Conservation (phyloP, 169 alveolate genomes). For the Babesia bigemina region DNA sequence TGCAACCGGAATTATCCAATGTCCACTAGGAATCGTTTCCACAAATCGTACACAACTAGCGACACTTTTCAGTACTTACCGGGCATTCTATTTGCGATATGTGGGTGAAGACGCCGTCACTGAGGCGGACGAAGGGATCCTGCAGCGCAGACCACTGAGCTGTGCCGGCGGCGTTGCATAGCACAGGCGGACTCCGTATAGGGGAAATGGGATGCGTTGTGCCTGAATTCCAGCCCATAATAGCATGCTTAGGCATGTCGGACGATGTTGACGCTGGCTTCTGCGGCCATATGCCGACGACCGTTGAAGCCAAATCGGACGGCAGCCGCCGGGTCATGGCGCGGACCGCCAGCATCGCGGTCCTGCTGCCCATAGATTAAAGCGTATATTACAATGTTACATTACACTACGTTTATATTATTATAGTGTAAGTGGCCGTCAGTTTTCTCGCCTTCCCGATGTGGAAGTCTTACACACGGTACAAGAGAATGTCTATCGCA, state of each 20-base stretch:
- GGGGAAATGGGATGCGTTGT: too few species aligned
- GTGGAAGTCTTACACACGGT: conserved; percentile 18
- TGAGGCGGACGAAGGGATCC: background rate
- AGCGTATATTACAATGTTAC: background rate
- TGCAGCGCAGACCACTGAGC: background rate
- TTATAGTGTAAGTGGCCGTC: background rate
- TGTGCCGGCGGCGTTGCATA: background rate
- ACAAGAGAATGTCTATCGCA: conserved; percentile 54
- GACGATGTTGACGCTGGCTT: too few species aligned
- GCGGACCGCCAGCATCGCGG: background rate
- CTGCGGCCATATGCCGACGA: too few species aligned
- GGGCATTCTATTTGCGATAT: conserved; percentile 11
- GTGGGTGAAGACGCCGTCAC: background rate
- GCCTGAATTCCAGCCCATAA: too few species aligned
- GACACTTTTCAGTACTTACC: background rate
- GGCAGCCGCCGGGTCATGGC: background rate
- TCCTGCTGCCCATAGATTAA: background rate
- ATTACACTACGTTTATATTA: background rate
- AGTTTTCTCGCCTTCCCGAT: background rate
- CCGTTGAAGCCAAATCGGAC: too few species aligned
- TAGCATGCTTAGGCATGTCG: too few species aligned
- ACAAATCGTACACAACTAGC: too few species aligned
- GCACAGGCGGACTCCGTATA: too few species aligned
- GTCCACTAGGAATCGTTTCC: too few species aligned
- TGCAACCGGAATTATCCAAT: background rate